Evolutionary conservation across 1,284 basidiomycete genomes (phyloP).

Genomic region (Papiliotrema flavescens): DNA sequence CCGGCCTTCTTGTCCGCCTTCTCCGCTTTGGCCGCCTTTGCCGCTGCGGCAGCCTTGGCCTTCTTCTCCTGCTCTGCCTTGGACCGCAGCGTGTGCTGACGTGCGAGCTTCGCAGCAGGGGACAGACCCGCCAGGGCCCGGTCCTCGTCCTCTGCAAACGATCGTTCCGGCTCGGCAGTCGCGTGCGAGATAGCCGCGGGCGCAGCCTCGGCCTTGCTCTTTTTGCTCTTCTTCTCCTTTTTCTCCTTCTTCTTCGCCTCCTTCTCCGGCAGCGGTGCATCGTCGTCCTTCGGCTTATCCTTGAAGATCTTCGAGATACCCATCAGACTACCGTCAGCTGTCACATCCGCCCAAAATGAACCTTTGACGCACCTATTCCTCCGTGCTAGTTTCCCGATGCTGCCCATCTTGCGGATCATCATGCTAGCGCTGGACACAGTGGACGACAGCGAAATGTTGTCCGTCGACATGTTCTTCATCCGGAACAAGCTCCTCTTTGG

Average conservation of each 20-base stretch:
- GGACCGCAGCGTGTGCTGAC: constrained; percentile 69
- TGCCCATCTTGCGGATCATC: constrained; percentile 95
- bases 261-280: constrained; percentile 48
- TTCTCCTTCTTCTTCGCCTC: constrained; percentile 57
- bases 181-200: constrained; percentile 77
- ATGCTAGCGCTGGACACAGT: constrained; percentile 93
- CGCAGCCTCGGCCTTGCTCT: constrained; percentile 55
- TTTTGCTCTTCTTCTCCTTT: constrained; percentile 51
- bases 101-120: constrained; percentile 85
- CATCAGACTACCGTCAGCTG: constrained; percentile 56
- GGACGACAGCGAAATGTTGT: constrained; percentile 96
- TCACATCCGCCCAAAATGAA: not conserved
- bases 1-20: not conserved
- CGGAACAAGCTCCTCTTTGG: constrained; percentile 61
- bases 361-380: constrained; percentile 58
- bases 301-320: constrained; percentile 94
- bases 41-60: constrained; percentile 15
- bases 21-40: too few relatives aligned
- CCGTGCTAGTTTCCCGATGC: constrained; percentile 84
- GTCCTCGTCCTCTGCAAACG: constrained; percentile 38
- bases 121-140: constrained; percentile 71
- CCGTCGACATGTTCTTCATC: constrained; percentile 87
- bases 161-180: constrained; percentile 73
- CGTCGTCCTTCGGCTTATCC: constrained; percentile 69
- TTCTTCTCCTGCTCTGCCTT: constrained; percentile 64